A percentile compares a stretch with the other conserved stretches of the same genome.
Conservation (phyloP, 2,329 filamentous ascomycete genomes). For the Talaromyces sp. region DNA sequence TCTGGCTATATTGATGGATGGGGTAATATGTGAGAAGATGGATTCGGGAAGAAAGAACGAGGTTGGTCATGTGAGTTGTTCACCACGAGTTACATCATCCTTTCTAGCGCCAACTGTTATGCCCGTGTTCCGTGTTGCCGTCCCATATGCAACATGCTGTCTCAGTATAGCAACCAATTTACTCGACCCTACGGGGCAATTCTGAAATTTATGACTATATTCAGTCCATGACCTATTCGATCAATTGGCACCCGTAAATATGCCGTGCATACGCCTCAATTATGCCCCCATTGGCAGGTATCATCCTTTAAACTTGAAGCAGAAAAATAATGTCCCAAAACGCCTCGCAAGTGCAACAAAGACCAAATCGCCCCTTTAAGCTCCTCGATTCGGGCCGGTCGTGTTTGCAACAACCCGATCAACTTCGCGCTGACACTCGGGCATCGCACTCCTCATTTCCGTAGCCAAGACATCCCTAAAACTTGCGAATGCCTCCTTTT, state of each 20-base stretch:
- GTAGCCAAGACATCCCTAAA: constrained; percentile 59
- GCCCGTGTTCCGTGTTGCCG: no score
- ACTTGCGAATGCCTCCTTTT: constrained; percentile 56
- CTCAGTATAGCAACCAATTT: background rate
- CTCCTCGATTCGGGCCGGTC: background rate
- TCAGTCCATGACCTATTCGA: background rate
- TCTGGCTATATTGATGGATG: background rate
- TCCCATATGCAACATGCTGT: no score
- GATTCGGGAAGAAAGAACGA: background rate
- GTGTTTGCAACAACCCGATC: constrained; percentile 47
- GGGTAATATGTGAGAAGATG: background rate
- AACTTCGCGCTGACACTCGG: constrained; percentile 55
- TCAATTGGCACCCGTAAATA: background rate
- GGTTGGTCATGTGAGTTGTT: background rate
- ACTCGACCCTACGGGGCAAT: constrained; percentile 2
- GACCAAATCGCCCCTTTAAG: background rate
- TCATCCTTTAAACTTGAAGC: background rate
- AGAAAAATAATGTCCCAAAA: background rate
- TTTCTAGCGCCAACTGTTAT: no score
- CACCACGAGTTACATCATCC: background rate
- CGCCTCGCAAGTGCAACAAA: constrained; percentile 2
- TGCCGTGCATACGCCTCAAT: background rate
- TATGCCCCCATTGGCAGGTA: background rate
- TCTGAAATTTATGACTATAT: background rate
- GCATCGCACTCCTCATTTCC: constrained; percentile 58